These are phyloP conservation scores for Acacia pycnantha DNA, from an alignment of 331 rosid genomes.

Conservation along the genomic window DNA sequence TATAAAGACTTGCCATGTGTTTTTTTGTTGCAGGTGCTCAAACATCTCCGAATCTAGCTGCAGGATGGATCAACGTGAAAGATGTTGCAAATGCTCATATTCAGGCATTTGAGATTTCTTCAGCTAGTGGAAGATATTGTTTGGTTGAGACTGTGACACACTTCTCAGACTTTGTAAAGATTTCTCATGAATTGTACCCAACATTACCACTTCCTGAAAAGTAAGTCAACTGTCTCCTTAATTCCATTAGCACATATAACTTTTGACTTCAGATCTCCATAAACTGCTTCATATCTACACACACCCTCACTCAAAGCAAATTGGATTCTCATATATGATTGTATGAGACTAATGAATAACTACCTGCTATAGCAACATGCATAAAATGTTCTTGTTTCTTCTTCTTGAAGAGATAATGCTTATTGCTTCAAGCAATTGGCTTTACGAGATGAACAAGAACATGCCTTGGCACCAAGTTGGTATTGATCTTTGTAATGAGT, in stretches of 20 bases:
- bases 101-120: slow-evolving; percentile 4
- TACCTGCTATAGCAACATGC: not conserved
- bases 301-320: no score
- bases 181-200: not conserved
- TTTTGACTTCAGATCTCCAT: not conserved
- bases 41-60: not conserved
- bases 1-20: not conserved
- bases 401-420: not conserved
- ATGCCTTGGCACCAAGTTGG: not conserved
- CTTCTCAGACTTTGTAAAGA: not conserved
- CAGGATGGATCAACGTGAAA: not conserved
- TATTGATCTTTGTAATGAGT: not conserved
- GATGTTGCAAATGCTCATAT: slow-evolving; percentile 6
- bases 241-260: not conserved
- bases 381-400: not conserved
- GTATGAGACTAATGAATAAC: not conserved
- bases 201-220: not conserved
- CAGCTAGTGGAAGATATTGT: slow-evolving; percentile 18
- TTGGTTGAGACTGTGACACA: not conserved
- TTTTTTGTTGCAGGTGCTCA: not conserved
- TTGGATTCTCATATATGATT: not conserved
- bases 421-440: not conserved
- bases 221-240: not conserved
- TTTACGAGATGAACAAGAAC: not conserved
- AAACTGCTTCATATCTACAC: not conserved